Base-by-base conservation (phyloP, 148 eudicot species). In the Vaccinium macrocarpon region DNA sequence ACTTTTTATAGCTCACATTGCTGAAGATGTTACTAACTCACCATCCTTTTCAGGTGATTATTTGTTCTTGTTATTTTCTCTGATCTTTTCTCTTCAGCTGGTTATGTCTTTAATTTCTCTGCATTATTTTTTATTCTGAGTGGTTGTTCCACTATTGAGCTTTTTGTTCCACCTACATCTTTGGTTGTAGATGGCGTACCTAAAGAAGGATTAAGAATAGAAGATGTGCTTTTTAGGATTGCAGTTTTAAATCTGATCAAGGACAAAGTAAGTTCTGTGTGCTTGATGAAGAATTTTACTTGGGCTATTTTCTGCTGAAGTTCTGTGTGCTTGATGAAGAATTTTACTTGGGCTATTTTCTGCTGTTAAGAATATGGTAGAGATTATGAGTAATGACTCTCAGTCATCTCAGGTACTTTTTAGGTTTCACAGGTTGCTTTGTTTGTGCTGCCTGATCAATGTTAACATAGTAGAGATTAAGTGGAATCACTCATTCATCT, bases 201-300 rank as follows among this genome's bases (percentile, higher is more conserved):
- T 25, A 97, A 97, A 83, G 99, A 97, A 84, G 99, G 98, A 84
- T 87, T 97, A 50, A 84, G 96, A 86, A 88, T 97, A 84, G 88
- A 90, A 80, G 99, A 97, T 90, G 95, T 97, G 84, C 98, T 95
- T 85, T 95, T 91, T 76, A 89, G 99, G 90, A 86, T 97, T 81
- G 93, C 94, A 56, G 90, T 84, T 79, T 82, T 97, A 72, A 86
- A 88, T 81, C 88, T 94, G 72, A 88, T 92, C 75, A 88, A 91
- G 83, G 96, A 94, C 75, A 97, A 95, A 86, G 99, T 95, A 90
- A 86, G 90, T 81, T 84, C 19, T 84, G 16, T 50, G 1, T 82
- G 21, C 51, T 74, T 48, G 73, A 68, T 68, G 42, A 68, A 71
- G 71, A 10, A 19, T 29, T 21, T 64, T 84, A 66, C 48, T 49